A percentile compares a stretch with the other conserved stretches of the same genome.
These are phyloP conservation scores for Macrophomina pseudophaseolina DNA, from an alignment of 2,329 filamentous ascomycete species.

Conservation along the genomic window DNA sequence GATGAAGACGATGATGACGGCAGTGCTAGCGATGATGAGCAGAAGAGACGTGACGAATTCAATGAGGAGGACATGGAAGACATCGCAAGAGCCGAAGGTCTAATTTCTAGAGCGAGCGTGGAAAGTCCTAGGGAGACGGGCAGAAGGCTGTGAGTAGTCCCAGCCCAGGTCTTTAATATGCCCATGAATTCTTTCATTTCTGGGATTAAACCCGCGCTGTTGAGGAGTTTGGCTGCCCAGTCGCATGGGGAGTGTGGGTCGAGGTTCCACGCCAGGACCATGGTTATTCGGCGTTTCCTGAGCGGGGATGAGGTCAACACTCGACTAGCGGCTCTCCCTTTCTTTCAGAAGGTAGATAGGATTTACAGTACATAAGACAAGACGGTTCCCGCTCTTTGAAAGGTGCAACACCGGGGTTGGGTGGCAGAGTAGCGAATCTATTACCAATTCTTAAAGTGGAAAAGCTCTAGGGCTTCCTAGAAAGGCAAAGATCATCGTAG, in stretches of 20 bases:
- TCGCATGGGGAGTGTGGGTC: too few relatives aligned
- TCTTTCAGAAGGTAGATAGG: too few relatives aligned
- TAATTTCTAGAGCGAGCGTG: constrained; percentile 17
- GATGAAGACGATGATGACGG: constrained; percentile 42
- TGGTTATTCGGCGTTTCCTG: too few relatives aligned
- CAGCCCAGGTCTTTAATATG: not conserved
- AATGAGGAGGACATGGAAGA: constrained; percentile 15
- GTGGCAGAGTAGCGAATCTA: too few relatives aligned
- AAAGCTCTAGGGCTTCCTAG: not conserved
- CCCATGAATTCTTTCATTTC: not conserved
- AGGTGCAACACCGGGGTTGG: too few relatives aligned
- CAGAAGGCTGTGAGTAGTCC: not conserved
- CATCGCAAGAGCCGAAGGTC: constrained; percentile 16
- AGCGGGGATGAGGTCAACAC: too few relatives aligned
- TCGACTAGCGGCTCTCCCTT: too few relatives aligned
- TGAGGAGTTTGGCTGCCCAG: too few relatives aligned
- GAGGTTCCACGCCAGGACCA: too few relatives aligned
- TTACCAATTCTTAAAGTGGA: not conserved
- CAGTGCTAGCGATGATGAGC: constrained; percentile 41
- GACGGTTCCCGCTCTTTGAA: too few relatives aligned
- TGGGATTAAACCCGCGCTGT: too few relatives aligned
- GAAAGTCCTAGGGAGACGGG: not conserved
- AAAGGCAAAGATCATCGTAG: constrained; percentile 20
- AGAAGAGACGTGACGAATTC: constrained; percentile 30
- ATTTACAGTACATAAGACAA: too few relatives aligned